These are phyloP conservation scores for Amanita inopinata DNA, from an alignment of 768 basidiomycete genomes.

Conservation along the genomic window DNA sequence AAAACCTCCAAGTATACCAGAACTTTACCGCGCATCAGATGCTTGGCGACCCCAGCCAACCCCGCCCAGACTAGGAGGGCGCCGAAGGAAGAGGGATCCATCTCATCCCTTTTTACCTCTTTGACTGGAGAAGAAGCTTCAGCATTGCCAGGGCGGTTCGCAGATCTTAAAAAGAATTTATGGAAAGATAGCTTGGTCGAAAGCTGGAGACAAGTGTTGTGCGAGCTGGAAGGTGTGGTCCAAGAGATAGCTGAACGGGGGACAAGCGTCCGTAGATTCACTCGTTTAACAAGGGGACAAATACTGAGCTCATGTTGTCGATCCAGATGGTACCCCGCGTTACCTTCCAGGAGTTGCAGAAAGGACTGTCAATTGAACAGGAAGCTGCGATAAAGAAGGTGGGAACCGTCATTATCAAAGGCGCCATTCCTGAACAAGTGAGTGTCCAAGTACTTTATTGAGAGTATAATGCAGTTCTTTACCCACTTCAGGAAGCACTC, in stretches of 20 bases:
- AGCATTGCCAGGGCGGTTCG: slow-evolving; percentile 46
- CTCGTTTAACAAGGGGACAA: no score
- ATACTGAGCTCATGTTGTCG: no score
- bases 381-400: slow-evolving; percentile 34
- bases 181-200: slow-evolving; percentile 35
- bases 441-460: slow-evolving; percentile 13
- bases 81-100: slow-evolving; percentile 29
- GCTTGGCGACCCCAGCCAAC: neutral
- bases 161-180: slow-evolving; percentile 47
- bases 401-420: slow-evolving; percentile 49
- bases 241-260: slow-evolving; percentile 38
- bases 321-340: slow-evolving; percentile 50
- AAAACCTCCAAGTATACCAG: no score
- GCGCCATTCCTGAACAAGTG: slow-evolving; percentile 46
- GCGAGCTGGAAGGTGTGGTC: slow-evolving; percentile 34
- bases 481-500: slow-evolving; percentile 39
- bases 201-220: slow-evolving; percentile 48
- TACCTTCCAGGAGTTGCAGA: slow-evolving; percentile 30
- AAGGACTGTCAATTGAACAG: slow-evolving; percentile 38
- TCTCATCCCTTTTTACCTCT: slow-evolving; percentile 29
- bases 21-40: no score
- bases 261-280: slow-evolving; percentile 29
- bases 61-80: no score
- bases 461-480: no score
- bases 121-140: slow-evolving; percentile 25